Base-by-base conservation (phyloP, 75 land plant species). In the Adiantum capillusveneris region DNA sequence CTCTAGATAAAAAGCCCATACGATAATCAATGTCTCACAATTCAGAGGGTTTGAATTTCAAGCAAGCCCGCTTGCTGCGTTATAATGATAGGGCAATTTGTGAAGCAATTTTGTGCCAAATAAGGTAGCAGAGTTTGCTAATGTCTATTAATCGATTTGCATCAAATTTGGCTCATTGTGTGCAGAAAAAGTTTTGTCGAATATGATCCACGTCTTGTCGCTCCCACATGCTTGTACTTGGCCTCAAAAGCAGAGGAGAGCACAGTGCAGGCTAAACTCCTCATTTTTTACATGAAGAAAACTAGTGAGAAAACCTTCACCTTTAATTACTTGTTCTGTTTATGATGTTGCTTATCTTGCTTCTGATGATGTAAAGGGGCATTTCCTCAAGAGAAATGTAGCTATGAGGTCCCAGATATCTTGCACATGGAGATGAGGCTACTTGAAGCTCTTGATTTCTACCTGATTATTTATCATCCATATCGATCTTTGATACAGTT, bases 351-450 rank as follows among this genome's bases (percentile, higher is more conserved):
- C 11, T 39, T 63, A 26, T 25, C 18, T 22, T 42, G 56, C 25
- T 43, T 18, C 6, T 58, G 16, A 3, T 34, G 3, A 34, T 34
- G 37, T 9, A 34, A 56, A 63, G 62, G 55, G 55, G 55, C 50
- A 9, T 34, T 67, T 34, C 66, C 49, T 29, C 60, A 63, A 66
- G 83, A 79, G 63, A 84, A 68, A 55, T 77, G 79, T 50, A 56
- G 61, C 2, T 89, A 66, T 59, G 98, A 89, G 45, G 79, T 88
- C 52, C 86, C 91, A 56, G 96, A 93, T 52, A 75, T 93, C 34
- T 83, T 93, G 31, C 96, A 93, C 64, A 93, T 93, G 98, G 98
- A 93, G 71, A 93, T 93, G 98, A 86, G 81, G 69, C 80, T 93
- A 22, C 82, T 93, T 55, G 98, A 93, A 71, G 95, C 90, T 25